phyloP scores from a whole-genome alignment of 352 stramenopile genomes.

The Globisporangium carolinianum region DNA sequence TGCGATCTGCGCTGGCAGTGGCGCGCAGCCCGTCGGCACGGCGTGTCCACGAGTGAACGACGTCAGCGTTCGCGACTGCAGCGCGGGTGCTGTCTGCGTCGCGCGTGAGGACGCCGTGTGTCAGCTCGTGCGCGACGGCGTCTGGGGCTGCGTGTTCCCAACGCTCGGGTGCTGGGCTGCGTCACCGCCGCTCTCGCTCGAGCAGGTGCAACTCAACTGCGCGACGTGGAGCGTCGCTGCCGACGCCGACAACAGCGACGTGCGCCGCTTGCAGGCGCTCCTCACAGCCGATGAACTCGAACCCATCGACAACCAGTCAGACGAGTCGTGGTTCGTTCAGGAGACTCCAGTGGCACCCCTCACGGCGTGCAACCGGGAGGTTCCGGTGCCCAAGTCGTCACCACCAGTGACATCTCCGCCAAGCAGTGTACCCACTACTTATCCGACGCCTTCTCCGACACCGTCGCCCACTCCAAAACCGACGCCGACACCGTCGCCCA shows the following conservation, averaged over 20 bases:
- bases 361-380: conserved; percentile 3
- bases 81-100: conserved; percentile 11
- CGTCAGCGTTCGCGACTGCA: conserved; percentile 10
- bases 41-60: conserved; percentile 10
- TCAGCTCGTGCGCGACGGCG: background rate
- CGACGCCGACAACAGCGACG: conserved; percentile 2
- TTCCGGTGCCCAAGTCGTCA: background rate
- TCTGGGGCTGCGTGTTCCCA: conserved; percentile 11
- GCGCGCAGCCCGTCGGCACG: conserved; percentile 4
- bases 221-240: conserved; percentile 18
- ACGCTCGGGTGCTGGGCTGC: conserved; percentile 1
- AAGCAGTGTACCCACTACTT: background rate
- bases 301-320: conserved; percentile 4
- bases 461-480: conserved; percentile 4
- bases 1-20: conserved; percentile 11
- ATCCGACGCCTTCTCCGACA: conserved; percentile 6
- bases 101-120: conserved; percentile 3
- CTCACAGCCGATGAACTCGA: conserved; percentile 1
- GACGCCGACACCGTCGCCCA: background rate
- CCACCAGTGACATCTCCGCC: conserved; percentile 2
- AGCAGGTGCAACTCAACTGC: conserved; percentile 8
- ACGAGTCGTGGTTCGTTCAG: conserved; percentile 31
- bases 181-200: background rate
- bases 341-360: conserved; percentile 14
- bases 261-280: background rate